A percentile compares a stretch with the other conserved stretches of the same genome.
These are phyloP conservation scores for Termitomyces sp. DNA, from an alignment of 768 basidiomycete species.

Conservation along the genomic window DNA sequence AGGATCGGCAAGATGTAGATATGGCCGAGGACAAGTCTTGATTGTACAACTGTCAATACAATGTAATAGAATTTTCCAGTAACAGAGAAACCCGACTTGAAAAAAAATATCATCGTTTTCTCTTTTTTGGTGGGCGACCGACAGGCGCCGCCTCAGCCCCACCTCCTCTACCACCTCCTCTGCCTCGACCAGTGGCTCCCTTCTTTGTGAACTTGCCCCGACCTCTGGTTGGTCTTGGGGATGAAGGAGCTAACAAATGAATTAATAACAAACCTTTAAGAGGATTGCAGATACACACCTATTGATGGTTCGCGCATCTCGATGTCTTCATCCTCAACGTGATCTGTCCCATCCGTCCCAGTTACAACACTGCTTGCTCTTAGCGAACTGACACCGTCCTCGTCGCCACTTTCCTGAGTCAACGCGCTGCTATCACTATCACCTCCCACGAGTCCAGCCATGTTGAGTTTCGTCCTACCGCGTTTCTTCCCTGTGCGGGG, in stretches of 20 bases:
- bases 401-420: conserved; percentile 82
- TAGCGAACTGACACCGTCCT: conserved; percentile 57
- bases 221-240: conserved; percentile 37
- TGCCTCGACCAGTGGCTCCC: conserved; percentile 17
- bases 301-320: conserved; percentile 60
- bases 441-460: conserved; percentile 75
- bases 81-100: neutral
- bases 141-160: conserved; percentile 29
- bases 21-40: conserved; percentile 14
- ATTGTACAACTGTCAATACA: conserved; percentile 12
- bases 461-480: conserved; percentile 53
- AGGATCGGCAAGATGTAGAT: conserved; percentile 16
- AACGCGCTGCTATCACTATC: conserved; percentile 85
- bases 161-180: conserved; percentile 14
- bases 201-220: conserved; percentile 33
- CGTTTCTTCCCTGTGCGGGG: conserved; percentile 36
- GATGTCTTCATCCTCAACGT: conserved; percentile 63
- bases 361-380: conserved; percentile 62
- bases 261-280: conserved; percentile 3
- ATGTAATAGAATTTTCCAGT: conserved; percentile 2
- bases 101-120: conserved; percentile 38
- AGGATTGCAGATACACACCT: conserved; percentile 38
- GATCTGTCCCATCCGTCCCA: conserved; percentile 72
- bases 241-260: conserved; percentile 30
- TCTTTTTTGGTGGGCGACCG: conserved; percentile 42